phyloP scores from a whole-genome alignment of 306 rosid genomes.

The Sindora glabra region DNA sequence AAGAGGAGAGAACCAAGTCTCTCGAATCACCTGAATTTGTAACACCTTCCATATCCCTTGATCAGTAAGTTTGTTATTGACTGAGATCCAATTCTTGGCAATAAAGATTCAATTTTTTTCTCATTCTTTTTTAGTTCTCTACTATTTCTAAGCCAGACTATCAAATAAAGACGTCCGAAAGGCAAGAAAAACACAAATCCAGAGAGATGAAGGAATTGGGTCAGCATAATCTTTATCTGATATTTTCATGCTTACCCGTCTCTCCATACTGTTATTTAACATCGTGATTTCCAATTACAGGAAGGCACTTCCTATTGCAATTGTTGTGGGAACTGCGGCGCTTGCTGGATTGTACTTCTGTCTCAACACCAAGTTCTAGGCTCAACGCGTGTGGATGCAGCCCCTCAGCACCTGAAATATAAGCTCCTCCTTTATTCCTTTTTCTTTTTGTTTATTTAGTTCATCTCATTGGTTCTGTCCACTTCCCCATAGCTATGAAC shows the following conservation, averaged over 20 bases:
- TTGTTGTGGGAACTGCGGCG: constrained; percentile 62
- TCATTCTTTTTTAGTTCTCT: no score
- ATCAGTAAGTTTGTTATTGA: no score
- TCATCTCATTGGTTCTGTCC: background rate
- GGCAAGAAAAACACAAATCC: constrained; percentile 54
- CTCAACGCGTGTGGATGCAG: background rate
- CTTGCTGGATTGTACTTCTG: constrained; percentile 75
- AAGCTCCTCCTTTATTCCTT: background rate
- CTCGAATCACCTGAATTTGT: no score
- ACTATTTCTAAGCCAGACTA: no score
- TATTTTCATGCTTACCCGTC: no score
- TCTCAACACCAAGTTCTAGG: constrained; percentile 42
- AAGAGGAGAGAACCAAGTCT: no score
- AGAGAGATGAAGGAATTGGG: constrained; percentile 75
- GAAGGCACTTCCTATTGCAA: constrained; percentile 66
- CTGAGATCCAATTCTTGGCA: no score
- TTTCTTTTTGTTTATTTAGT: constrained; percentile 2
- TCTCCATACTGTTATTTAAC: no score
- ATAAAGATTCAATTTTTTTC: no score
- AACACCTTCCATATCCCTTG: no score
- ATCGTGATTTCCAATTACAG: no score
- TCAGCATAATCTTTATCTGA: constrained; percentile 17
- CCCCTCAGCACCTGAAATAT: background rate
- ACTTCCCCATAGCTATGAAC: background rate
- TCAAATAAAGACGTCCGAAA: constrained; percentile 60